Conservation (phyloP, 495 filamentous ascomycete genomes). For the Elasticomyces elasticus region DNA sequence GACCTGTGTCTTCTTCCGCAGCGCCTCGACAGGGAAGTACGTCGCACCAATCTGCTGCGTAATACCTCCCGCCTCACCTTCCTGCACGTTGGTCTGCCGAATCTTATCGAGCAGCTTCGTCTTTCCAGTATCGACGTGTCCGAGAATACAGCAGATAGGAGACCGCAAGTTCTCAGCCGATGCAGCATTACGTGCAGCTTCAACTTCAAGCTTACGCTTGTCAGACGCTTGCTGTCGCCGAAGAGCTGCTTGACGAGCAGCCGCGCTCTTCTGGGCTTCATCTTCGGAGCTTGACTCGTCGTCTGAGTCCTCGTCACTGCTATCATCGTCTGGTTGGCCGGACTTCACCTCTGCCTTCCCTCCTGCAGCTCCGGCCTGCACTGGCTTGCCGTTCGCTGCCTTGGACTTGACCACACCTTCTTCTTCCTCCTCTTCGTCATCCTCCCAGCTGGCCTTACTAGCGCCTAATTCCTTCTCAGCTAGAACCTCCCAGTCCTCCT, state of each 20-base stretch:
- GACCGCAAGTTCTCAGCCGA: slow-evolving; percentile 92
- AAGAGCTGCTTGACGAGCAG: slow-evolving; percentile 56
- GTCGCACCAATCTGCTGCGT: slow-evolving; percentile 99
- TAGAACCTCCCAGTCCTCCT: slow-evolving; percentile 83
- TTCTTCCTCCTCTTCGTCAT: slow-evolving; percentile 61
- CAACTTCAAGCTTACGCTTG: slow-evolving; percentile 74
- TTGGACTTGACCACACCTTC: slow-evolving; percentile 27
- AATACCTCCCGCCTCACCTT: slow-evolving; percentile 98
- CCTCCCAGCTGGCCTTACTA: slow-evolving; percentile 80
- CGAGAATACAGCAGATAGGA: slow-evolving; percentile 98
- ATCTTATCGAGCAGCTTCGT: slow-evolving; percentile 98
- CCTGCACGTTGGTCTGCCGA: slow-evolving; percentile 96
- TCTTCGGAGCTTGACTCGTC: slow-evolving; percentile 47
- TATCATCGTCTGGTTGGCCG: slow-evolving; percentile 23
- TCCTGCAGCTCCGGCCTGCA: slow-evolving; percentile 11
- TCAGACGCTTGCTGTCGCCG: slow-evolving; percentile 87
- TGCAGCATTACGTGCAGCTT: slow-evolving; percentile 81
- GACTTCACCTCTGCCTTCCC: slow-evolving; percentile 18
- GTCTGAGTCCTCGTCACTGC: slow-evolving; percentile 50
- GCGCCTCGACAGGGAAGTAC: slow-evolving; percentile 94
- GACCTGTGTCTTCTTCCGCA: slow-evolving; percentile 81
- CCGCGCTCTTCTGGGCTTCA: slow-evolving; percentile 58
- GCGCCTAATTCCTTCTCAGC: slow-evolving; percentile 63
- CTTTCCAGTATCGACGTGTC: slow-evolving; percentile 99
- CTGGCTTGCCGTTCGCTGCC: slow-evolving; percentile 29